phyloP scores from a whole-genome alignment of 306 rosid genomes.

The Rubus parviflorus region DNA sequence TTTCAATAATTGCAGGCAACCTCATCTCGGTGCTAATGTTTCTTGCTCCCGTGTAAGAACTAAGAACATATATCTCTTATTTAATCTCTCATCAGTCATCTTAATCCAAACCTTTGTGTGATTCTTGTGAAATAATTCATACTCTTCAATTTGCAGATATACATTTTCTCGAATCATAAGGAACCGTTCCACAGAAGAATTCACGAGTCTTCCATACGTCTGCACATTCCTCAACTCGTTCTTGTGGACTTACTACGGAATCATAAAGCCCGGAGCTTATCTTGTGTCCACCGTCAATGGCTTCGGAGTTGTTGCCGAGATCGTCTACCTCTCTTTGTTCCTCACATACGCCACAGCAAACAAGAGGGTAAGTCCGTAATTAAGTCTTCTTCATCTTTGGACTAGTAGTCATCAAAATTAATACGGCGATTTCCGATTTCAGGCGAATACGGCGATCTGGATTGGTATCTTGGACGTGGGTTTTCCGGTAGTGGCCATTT shows the following conservation, averaged over 20 bases:
- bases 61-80: no score
- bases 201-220: constrained; percentile 64
- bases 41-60: constrained; percentile 64
- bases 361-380: constrained; percentile 32
- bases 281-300: constrained; percentile 66
- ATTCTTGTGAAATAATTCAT: not conserved
- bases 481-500: constrained; percentile 31
- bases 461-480: constrained; percentile 46
- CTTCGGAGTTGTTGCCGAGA: constrained; percentile 55
- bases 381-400: no score
- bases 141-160: not conserved
- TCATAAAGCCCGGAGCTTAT: constrained; percentile 47
- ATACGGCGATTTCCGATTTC: constrained; percentile 12
- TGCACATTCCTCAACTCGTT: constrained; percentile 58
- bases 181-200: constrained; percentile 51
- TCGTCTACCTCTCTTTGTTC: constrained; percentile 47
- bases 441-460: constrained; percentile 42
- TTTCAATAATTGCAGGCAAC: constrained; percentile 44
- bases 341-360: constrained; percentile 46
- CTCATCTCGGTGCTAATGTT: constrained; percentile 65
- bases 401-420: no score
- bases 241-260: constrained; percentile 74
- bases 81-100: not conserved
- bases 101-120: not conserved
- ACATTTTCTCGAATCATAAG: constrained; percentile 56